Evolutionary conservation across 106 monocot species (phyloP).

Genomic region (Hemerocallis citrina): DNA sequence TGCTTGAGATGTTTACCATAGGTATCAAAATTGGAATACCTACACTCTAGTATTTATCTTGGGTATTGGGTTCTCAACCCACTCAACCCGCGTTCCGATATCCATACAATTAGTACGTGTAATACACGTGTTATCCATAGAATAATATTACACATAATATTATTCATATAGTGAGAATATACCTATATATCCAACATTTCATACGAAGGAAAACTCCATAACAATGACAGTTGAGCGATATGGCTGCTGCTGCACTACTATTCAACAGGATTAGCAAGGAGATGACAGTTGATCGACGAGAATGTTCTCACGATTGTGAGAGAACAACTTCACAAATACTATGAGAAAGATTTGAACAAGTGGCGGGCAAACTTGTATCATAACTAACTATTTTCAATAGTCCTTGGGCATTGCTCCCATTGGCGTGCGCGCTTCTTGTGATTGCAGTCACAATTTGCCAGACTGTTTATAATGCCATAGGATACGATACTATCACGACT

Average conservation of each 20-base stretch:
- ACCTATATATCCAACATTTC: no score
- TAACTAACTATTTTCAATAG: background rate
- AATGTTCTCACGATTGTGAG: background rate
- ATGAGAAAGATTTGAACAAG: background rate
- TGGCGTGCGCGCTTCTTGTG: background rate
- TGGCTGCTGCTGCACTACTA: background rate
- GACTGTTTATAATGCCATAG: background rate
- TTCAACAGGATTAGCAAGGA: conserved; percentile 2
- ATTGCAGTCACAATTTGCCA: background rate
- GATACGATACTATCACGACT: no score
- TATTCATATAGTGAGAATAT: no score
- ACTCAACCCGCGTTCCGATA: no score
- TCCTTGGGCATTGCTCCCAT: background rate
- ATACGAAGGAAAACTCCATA: conserved; percentile 10
- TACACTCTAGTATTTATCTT: no score
- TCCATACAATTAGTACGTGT: no score
- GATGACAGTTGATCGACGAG: background rate
- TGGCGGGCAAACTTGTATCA: background rate
- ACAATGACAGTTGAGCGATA: conserved; percentile 17
- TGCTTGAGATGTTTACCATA: no score
- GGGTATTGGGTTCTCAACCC: no score
- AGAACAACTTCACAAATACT: background rate
- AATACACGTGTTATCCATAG: no score
- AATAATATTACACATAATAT: no score
- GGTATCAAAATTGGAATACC: no score